Percentiles rank a stretch among this genome's conserved stretches.
Conservation (phyloP, 2,329 filamentous ascomycete genomes). For the Fusarium incarnatum region DNA sequence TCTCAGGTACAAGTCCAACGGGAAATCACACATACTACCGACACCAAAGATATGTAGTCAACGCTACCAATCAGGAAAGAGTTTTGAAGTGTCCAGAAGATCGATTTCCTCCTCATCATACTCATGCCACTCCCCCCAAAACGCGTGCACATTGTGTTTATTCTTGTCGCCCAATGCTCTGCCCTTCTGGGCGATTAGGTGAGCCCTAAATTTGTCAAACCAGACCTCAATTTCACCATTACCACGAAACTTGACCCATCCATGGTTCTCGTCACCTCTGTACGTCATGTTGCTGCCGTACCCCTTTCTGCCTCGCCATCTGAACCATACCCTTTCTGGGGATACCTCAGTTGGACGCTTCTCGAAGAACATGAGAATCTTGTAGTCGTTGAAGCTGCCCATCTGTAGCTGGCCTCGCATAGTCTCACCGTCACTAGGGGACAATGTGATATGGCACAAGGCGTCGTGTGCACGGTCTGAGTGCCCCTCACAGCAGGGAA, state of each 20-base stretch:
- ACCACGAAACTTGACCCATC: neutral
- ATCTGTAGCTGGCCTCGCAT: neutral
- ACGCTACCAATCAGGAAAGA: neutral
- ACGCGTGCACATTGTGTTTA: neutral
- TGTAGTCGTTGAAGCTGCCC: neutral
- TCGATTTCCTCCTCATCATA: neutral
- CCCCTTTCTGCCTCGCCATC: neutral
- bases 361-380: neutral
- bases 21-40: neutral
- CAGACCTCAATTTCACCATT: neutral
- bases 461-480: neutral
- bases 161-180: neutral
- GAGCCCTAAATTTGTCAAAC: neutral
- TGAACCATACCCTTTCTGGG: neutral
- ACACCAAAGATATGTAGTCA: too few species aligned
- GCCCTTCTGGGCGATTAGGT: neutral
- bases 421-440: neutral
- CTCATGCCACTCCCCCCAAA: constrained; percentile 7
- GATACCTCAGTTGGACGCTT: neutral
- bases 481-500: neutral
- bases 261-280: neutral
- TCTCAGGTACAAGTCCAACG: neutral
- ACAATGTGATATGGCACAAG: neutral
- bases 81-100: neutral
- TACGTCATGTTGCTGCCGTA: rapidly evolving